phyloP scores from a whole-genome alignment of 2,329 filamentous ascomycete genomes.

The Monosporascus cannonballus region DNA sequence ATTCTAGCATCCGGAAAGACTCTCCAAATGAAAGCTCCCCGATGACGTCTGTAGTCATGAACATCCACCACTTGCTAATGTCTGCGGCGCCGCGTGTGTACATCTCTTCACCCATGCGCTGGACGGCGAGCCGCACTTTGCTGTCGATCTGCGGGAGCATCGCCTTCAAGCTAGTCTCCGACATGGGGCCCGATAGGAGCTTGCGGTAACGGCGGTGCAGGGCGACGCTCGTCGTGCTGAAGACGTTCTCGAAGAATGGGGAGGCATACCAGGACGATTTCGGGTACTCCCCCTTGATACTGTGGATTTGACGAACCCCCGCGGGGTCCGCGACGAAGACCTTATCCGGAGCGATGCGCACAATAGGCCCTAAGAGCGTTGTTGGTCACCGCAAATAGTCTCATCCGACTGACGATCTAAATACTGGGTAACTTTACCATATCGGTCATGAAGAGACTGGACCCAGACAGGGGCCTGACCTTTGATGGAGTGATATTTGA shows the following conservation, averaged over 20 bases:
- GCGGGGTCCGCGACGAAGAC: constrained; percentile 17
- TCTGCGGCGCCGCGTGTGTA: constrained; percentile 31
- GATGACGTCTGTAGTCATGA: constrained; percentile 49
- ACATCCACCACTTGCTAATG: constrained; percentile 47
- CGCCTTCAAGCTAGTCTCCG: constrained; percentile 27
- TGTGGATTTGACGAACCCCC: constrained; percentile 15
- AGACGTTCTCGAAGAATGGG: constrained; percentile 24
- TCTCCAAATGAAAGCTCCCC: constrained; percentile 48
- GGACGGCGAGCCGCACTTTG: constrained; percentile 33
- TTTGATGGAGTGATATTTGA: constrained; percentile 6
- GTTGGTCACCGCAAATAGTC: too few species aligned
- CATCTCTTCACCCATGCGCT: constrained; percentile 37
- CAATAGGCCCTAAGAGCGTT: constrained; percentile 17
- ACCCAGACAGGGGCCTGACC: constrained; percentile 9
- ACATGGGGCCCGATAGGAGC: constrained; percentile 34
- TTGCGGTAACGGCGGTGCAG: constrained; percentile 32
- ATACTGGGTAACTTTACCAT: constrained; percentile 10
- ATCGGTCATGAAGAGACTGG: constrained; percentile 21
- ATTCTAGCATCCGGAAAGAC: constrained; percentile 45
- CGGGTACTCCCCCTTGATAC: constrained; percentile 17
- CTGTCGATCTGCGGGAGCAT: constrained; percentile 27
- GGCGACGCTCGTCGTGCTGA: constrained; percentile 32
- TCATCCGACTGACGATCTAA: too few species aligned
- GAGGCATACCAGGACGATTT: constrained; percentile 18
- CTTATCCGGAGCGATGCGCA: constrained; percentile 20